Evolutionary conservation across 2,329 filamentous ascomycete genomes (phyloP), one percentile per base, ranked within the genome.

Genomic region (Mycogone perniciosa): DNA sequence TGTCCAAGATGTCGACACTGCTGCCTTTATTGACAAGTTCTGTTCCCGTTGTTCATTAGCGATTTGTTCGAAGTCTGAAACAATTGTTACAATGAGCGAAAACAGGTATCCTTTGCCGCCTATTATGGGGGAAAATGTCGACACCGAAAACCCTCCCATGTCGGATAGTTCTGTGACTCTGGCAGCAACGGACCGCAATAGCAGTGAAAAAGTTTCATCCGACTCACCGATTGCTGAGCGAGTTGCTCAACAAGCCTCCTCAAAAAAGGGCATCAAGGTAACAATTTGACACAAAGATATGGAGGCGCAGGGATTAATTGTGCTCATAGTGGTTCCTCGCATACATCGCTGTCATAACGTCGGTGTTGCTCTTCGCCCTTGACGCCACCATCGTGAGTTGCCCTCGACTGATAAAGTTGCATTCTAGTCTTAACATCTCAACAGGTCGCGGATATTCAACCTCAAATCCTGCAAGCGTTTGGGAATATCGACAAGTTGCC

Each of bases 301-400:
- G 10, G 5, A 38, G 20, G 5, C 4, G 9, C 35, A 38, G 20
- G n/a, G n/a, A n/a, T n/a, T n/a, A n/a, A n/a, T n/a, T n/a, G 10
- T 13, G 35, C 20, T 4, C 20, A 44, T 38, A 50, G 47, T 50
- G 47, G 47, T 30, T 44, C 20, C n/a, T 50, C n/a, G 40, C 47
- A 29, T 50, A 50, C 26, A 27, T 33, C 10, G 43, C 47, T 8
- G 37, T 50, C 2, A 35, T 50, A 7, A 27, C 47, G 6, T 37
- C 33, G 6, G 41, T 35, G 5, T n/a, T 54, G 9, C 46, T 54
- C 6, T 54, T 54, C 31, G 44, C 53, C 4, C 31, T 57, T 8
- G 58, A 60, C 41, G 58, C 57, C 29, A 60, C 56, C 1, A 55
- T 60, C 6, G 57, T 57, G 6, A 29, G 46, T 31, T 10, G 35